Conservation (phyloP, 2,329 filamentous ascomycete genomes). For the Pseudogymnoascus sp. region DNA sequence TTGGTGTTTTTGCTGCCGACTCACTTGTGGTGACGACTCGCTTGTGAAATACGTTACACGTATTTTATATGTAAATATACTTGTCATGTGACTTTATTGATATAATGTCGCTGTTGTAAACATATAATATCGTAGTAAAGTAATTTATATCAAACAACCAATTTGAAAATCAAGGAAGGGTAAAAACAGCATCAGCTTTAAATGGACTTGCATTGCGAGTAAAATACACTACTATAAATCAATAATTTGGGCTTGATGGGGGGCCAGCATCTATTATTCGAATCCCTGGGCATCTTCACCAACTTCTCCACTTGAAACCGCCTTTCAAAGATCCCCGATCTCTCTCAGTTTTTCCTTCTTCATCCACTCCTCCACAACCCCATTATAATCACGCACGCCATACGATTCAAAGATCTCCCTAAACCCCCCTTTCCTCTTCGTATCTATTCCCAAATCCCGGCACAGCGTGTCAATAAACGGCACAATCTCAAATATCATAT, state of each 20-base stretch:
- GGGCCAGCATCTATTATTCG: neutral
- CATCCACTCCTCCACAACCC: constrained; percentile 35
- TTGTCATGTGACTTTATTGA: too few relatives aligned
- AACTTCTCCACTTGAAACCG: neutral
- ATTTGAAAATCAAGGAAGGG: neutral
- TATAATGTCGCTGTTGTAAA: too few relatives aligned
- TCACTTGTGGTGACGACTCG: too few relatives aligned
- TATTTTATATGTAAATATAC: too few relatives aligned
- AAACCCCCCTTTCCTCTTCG: constrained; percentile 43
- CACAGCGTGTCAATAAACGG: constrained; percentile 62
- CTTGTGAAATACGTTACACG: too few relatives aligned
- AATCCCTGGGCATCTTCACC: too few relatives aligned
- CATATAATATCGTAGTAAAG: too few relatives aligned
- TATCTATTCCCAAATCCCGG: constrained; percentile 51
- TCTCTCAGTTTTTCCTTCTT: constrained; percentile 8
- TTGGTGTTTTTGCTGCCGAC: too few relatives aligned
- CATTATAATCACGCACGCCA: constrained; percentile 36
- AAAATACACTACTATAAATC: neutral
- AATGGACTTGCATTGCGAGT: neutral
- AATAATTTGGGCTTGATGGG: neutral
- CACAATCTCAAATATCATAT: constrained; percentile 66
- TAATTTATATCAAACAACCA: too few relatives aligned
- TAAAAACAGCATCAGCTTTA: neutral
- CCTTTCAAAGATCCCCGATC: neutral
- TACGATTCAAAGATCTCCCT: constrained; percentile 34